These are phyloP conservation scores for Podospora conica DNA, from an alignment of 495 filamentous ascomycete species.

Conservation along the genomic window DNA sequence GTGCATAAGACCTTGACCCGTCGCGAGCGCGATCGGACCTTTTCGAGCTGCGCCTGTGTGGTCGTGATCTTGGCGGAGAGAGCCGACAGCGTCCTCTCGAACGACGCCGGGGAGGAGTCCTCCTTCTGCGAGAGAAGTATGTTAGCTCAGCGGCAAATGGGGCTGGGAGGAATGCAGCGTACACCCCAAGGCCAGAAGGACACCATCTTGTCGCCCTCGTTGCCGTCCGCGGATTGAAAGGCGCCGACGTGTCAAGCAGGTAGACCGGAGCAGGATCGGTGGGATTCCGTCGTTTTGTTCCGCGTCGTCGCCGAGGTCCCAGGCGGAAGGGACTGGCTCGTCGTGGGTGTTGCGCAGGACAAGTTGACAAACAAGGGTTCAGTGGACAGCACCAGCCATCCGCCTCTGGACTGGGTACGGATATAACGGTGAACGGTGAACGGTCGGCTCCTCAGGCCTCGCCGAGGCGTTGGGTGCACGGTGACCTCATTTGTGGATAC, in stretches of 20 bases:
- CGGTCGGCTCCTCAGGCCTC: not conserved
- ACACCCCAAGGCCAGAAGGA: conserved; percentile 61
- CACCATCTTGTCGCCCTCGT: conserved; percentile 53
- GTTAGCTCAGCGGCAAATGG: not conserved
- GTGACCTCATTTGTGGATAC: conserved; percentile 18
- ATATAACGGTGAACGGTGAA: too few relatives aligned
- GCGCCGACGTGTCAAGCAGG: not conserved
- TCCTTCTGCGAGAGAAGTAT: conserved; percentile 51
- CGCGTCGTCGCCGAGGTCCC: not conserved
- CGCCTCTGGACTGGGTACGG: too few relatives aligned
- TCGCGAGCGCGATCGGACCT: conserved; percentile 61
- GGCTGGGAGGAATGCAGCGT: conserved; percentile 31
- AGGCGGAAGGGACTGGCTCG: not conserved
- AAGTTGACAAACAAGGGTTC: too few relatives aligned
- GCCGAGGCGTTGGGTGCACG: too few relatives aligned
- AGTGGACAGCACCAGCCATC: too few relatives aligned
- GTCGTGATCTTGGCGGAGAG: conserved; percentile 75
- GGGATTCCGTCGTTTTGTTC: not conserved
- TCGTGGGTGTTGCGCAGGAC: conserved; percentile 1
- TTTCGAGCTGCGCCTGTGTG: conserved; percentile 63
- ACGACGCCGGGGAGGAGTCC: conserved; percentile 79
- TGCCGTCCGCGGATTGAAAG: not conserved
- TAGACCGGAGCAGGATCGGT: not conserved
- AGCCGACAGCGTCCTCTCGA: conserved; percentile 80
- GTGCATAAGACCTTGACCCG: conserved; percentile 82